Base-by-base conservation (phyloP, 1,284 basidiomycete genomes). In the Mycena sp. region DNA sequence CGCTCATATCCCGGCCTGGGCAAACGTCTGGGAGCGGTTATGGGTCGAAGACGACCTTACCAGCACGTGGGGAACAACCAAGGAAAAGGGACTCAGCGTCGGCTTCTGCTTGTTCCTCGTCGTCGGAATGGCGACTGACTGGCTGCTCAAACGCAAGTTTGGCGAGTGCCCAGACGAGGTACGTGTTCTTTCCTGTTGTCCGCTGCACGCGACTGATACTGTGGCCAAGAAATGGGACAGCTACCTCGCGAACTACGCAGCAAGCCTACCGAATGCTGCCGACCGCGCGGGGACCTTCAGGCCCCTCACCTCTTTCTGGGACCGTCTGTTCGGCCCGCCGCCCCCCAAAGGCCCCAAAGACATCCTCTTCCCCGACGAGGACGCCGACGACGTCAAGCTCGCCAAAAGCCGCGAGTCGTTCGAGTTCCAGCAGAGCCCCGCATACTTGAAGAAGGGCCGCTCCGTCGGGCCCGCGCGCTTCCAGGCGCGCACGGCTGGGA, bases 121-220 rank as follows among this genome's bases (percentile, higher is more conserved):
- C 16, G 41, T 73, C 16, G 89, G 89, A 2, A 74, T 80, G 6
- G 73, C 71, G 0, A 73, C 71, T 14, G 88, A 91, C 69, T 90
- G 84, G 84, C 76, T 81, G n/a, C 72, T 90, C 48, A 78, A 77
- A 32, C 73, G 74, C 48, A 81, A 79, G 73, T 78, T 88, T 32
- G 89, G 88, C 17, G 87, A 88, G 69, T 86, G 86, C 73, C 89
- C 88, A 28, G 89, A 90, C 67, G 82, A 90, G 83, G 87, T 87
- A 65, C 19, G 78, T 74, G 12, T 29, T 61, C 41, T 19, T 28
- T n/a, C 6, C 23, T 63, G 17, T 4, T 11, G 6, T 21, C 1
- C 2, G 4, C 16, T 4, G 2, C 28, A 21, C 26, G 6, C 7
- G 5, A 32, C 49, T 63, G 17, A 54, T 57, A 46, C n/a, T 11